phyloP scores from a whole-genome alignment of 2,329 filamentous ascomycete genomes.

The Colletotrichum falcatum region DNA sequence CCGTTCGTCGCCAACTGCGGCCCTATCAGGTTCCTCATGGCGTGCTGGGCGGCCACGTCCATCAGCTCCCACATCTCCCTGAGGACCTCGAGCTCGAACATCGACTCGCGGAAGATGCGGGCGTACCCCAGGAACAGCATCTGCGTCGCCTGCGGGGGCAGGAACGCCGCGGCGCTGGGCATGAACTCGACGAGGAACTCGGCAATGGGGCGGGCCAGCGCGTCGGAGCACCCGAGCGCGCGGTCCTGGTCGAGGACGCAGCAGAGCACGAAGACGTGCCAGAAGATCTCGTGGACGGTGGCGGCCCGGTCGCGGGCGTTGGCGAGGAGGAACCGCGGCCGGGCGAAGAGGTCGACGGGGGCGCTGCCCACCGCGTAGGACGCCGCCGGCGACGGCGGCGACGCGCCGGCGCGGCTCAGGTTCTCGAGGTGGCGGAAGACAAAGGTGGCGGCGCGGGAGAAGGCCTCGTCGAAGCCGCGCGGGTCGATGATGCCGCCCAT shows the following conservation, averaged over 20 bases:
- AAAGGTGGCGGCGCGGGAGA: slow-evolving; percentile 21
- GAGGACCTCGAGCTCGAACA: slow-evolving; percentile 29
- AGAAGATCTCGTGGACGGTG: slow-evolving; percentile 32
- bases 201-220: slow-evolving; percentile 44
- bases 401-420: not conserved
- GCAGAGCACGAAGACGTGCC: slow-evolving; percentile 44
- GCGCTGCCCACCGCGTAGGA: not conserved
- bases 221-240: slow-evolving; percentile 46
- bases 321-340: slow-evolving; percentile 28
- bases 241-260: slow-evolving; percentile 46
- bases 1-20: slow-evolving; percentile 28
- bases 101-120: slow-evolving; percentile 34
- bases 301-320: slow-evolving; percentile 20
- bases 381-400: too few species aligned
- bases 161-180: slow-evolving; percentile 30
- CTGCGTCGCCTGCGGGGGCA: slow-evolving; percentile 24
- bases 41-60: slow-evolving; percentile 23
- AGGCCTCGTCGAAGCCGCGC: slow-evolving; percentile 4
- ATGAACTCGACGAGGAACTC: slow-evolving; percentile 45
- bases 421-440: slow-evolving; percentile 36
- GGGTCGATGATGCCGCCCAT: slow-evolving; percentile 1
- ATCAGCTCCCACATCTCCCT: slow-evolving; percentile 37
- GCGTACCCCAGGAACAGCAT: slow-evolving; percentile 35
- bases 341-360: slow-evolving; percentile 21
- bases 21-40: slow-evolving; percentile 22